phyloP scores from a whole-genome alignment of 352 stramenopile genomes.

The Halophytophthora batemanensis region DNA sequence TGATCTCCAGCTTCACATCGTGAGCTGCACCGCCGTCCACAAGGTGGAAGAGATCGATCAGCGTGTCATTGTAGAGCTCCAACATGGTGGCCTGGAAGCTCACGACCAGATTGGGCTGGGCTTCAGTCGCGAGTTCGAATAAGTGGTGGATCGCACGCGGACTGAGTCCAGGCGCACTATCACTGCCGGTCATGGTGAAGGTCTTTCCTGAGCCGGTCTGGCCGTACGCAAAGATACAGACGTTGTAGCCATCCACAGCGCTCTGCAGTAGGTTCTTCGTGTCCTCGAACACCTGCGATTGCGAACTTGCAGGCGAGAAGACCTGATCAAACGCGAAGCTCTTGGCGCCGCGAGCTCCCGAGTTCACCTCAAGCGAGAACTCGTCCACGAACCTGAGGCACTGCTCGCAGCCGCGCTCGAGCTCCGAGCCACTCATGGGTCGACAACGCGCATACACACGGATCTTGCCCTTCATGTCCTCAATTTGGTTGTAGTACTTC shows the following conservation, averaged over 20 bases:
- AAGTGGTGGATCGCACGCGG: conserved; percentile 85
- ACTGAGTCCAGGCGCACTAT: conserved; percentile 76
- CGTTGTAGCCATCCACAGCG: conserved; percentile 90
- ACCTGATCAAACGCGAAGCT: conserved; percentile 90
- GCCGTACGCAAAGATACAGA: conserved; percentile 94
- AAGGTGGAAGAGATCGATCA: conserved; percentile 88
- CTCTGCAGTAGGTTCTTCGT: conserved; percentile 90
- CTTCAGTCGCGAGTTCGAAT: conserved; percentile 65
- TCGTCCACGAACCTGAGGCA: conserved; percentile 77
- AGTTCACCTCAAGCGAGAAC: conserved; percentile 84
- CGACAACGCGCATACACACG: conserved; percentile 90
- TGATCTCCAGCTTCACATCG: conserved; percentile 90
- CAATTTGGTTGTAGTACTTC: conserved; percentile 96
- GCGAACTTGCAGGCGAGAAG: conserved; percentile 72
- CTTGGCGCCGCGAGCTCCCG: conserved; percentile 67
- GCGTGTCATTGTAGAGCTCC: conserved; percentile 91
- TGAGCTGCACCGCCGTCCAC: conserved; percentile 56
- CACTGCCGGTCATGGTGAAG: conserved; percentile 90
- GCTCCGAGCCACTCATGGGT: conserved; percentile 87
- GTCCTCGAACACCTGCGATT: conserved; percentile 91
- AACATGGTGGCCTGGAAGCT: conserved; percentile 88
- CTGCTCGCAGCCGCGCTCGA: conserved; percentile 66
- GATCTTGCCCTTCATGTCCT: conserved; percentile 96
- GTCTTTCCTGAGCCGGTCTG: conserved; percentile 93
- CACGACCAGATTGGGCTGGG: conserved; percentile 47